phyloP scores from a whole-genome alignment of 2,329 filamentous ascomycete species.

The Phyllosticta citriasiana region DNA sequence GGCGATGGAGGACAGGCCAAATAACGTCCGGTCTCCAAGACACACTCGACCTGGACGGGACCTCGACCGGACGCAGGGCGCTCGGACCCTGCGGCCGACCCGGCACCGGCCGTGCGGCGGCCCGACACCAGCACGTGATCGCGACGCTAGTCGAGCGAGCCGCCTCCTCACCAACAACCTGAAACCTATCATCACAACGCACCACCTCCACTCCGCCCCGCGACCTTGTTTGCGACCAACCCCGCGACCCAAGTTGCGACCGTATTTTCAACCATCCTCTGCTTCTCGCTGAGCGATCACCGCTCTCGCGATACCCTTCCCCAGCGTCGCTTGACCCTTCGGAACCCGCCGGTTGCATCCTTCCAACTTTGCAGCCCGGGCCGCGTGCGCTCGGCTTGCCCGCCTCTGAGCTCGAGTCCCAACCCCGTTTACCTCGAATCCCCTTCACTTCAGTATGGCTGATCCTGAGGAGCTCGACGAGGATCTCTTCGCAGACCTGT shows the following conservation, averaged over 20 bases:
- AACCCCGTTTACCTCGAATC: neutral
- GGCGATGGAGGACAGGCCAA: neutral
- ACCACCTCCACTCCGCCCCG: neutral
- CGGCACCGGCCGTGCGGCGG: too few relatives aligned
- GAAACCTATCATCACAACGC: neutral
- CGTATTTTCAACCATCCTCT: neutral
- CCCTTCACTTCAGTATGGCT: slow-evolving; percentile 48
- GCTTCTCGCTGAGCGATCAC: neutral
- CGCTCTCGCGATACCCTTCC: too few relatives aligned
- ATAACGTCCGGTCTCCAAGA: too few relatives aligned
- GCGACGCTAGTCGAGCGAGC: too few relatives aligned
- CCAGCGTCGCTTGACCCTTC: neutral
- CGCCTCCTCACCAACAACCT: neutral
- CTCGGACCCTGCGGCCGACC: too few relatives aligned
- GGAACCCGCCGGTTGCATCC: neutral
- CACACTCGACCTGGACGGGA: too few relatives aligned
- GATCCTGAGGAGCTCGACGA: slow-evolving; percentile 79
- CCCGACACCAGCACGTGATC: too few relatives aligned
- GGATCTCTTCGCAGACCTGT: slow-evolving; percentile 94
- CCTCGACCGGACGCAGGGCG: neutral
- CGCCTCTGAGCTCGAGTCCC: slow-evolving; percentile 3
- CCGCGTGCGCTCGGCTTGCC: neutral
- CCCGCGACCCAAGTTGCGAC: neutral
- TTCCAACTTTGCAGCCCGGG: neutral
- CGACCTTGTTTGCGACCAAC: too few relatives aligned